Conservation (phyloP, 495 filamentous ascomycete genomes). For the Beverwykella pulmonaria region DNA sequence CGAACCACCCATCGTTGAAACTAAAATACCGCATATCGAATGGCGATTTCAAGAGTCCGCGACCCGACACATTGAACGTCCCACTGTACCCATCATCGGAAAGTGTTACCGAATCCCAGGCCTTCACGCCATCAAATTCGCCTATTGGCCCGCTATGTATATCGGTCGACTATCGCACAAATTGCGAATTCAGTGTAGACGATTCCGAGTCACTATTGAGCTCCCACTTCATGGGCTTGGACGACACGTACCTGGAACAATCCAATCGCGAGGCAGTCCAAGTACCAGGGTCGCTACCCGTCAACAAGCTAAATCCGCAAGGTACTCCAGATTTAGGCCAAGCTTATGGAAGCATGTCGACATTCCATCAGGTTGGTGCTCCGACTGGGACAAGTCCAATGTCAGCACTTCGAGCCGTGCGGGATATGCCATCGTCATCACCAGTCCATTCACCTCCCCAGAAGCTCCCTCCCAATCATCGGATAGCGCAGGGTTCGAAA, state of each 20-base stretch:
- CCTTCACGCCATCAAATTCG: slow-evolving; percentile 78
- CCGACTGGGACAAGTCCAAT: slow-evolving; percentile 80
- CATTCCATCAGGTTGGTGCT: slow-evolving; percentile 81
- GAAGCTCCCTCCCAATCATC: slow-evolving; percentile 61
- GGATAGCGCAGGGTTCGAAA: slow-evolving; percentile 61
- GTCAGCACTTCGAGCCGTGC: slow-evolving; percentile 74
- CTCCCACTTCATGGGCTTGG: slow-evolving; percentile 91
- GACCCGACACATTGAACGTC: slow-evolving; percentile 65
- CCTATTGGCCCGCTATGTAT: slow-evolving; percentile 83
- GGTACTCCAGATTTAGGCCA: slow-evolving; percentile 67
- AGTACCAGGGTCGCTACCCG: slow-evolving; percentile 78
- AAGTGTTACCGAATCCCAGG: slow-evolving; percentile 72
- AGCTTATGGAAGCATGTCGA: slow-evolving; percentile 90
- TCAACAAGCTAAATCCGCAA: slow-evolving; percentile 40
- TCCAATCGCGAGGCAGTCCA: slow-evolving; percentile 43
- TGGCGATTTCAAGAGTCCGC: slow-evolving; percentile 53
- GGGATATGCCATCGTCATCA: slow-evolving; percentile 55
- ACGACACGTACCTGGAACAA: slow-evolving; percentile 74
- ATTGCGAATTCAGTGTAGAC: slow-evolving; percentile 88
- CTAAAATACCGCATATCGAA: slow-evolving; percentile 78
- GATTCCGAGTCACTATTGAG: slow-evolving; percentile 88
- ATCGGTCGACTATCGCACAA: slow-evolving; percentile 78
- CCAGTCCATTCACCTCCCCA: slow-evolving; percentile 63
- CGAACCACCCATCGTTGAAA: slow-evolving; percentile 67
- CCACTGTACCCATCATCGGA: slow-evolving; percentile 70